Evolutionary conservation across 2,329 filamentous ascomycete genomes (phyloP).

Genomic region (Alternaria longipes): DNA sequence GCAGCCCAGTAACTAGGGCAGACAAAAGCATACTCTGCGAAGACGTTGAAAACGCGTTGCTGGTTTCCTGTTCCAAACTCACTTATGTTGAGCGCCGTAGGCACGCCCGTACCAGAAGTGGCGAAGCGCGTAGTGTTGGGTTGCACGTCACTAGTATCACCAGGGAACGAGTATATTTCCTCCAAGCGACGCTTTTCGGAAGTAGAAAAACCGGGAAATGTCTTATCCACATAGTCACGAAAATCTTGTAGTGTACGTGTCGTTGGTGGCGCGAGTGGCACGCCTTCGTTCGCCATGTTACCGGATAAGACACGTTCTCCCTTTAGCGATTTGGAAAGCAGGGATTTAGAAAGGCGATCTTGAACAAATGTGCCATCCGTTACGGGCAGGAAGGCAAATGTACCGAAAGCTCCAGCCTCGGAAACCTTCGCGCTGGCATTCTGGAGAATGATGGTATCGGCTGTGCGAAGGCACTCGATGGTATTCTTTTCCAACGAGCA

Average conservation of each 20-base stretch:
- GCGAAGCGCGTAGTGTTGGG: slow-evolving; percentile 36
- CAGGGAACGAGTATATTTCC: slow-evolving; percentile 39
- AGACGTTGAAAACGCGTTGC: slow-evolving; percentile 54
- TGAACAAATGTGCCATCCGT: slow-evolving; percentile 53
- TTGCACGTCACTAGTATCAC: slow-evolving; percentile 34
- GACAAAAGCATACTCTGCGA: slow-evolving; percentile 57
- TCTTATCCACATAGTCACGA: slow-evolving; percentile 38
- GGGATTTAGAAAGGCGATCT: slow-evolving; percentile 44
- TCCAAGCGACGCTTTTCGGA: slow-evolving; percentile 38
- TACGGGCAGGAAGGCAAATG: slow-evolving; percentile 54
- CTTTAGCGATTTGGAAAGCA: slow-evolving; percentile 34
- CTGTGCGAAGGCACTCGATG: slow-evolving; percentile 38
- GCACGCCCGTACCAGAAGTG: slow-evolving; percentile 32
- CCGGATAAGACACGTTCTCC: slow-evolving; percentile 42
- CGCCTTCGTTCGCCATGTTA: slow-evolving; percentile 53
- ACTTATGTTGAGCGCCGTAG: slow-evolving; percentile 43
- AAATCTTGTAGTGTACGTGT: slow-evolving; percentile 41
- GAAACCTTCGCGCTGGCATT: slow-evolving; percentile 44
- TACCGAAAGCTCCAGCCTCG: slow-evolving; percentile 49
- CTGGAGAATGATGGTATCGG: slow-evolving; percentile 37
- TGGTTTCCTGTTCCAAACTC: slow-evolving; percentile 44
- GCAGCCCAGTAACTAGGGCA: slow-evolving; percentile 55
- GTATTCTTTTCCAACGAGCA: slow-evolving; percentile 35
- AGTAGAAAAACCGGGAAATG: slow-evolving; percentile 50
- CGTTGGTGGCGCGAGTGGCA: slow-evolving; percentile 48